Evolutionary conservation across 805 yeast species (phyloP).

Genomic region (Saturnispora sanitii): DNA sequence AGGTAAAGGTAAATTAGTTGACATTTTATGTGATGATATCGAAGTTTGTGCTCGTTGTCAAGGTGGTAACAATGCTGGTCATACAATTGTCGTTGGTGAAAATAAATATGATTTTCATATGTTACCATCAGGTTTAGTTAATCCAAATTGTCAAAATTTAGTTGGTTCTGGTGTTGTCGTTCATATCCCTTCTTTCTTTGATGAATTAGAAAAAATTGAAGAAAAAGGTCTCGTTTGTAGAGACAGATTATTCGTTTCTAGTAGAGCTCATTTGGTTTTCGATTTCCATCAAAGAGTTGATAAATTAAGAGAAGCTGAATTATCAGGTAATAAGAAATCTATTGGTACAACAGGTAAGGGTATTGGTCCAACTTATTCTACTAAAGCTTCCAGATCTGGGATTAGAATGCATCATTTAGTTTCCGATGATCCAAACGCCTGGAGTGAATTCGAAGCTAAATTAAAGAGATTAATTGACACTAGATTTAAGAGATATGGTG

Average conservation of each 20-base stretch:
- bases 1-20: slow-evolving; percentile 98
- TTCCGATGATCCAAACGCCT: slow-evolving; percentile 78
- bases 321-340: slow-evolving; percentile 66
- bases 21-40: slow-evolving; percentile 84
- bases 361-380: slow-evolving; percentile 96
- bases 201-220: slow-evolving; percentile 74
- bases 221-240: slow-evolving; percentile 69
- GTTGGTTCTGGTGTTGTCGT: slow-evolving; percentile 96
- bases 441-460: slow-evolving; percentile 81
- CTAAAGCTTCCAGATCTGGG: slow-evolving; percentile 95
- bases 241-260: slow-evolving; percentile 75
- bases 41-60: slow-evolving; percentile 97
- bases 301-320: slow-evolving; percentile 87
- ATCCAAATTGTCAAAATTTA: slow-evolving; percentile 80
- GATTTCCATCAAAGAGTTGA: slow-evolving; percentile 98
- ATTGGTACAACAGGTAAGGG: slow-evolving; percentile 99
- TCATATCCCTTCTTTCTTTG: slow-evolving; percentile 87
- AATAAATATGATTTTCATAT: slow-evolving; percentile 95
- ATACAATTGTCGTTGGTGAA: slow-evolving; percentile 87
- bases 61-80: slow-evolving; percentile 99
- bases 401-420: slow-evolving; percentile 93
- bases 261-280: slow-evolving; percentile 93
- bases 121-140: slow-evolving; percentile 97
- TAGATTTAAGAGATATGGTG: slow-evolving; percentile 86
- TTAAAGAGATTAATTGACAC: slow-evolving; percentile 70